Conservation (phyloP, 805 yeast species). For the Ogataea pini region DNA sequence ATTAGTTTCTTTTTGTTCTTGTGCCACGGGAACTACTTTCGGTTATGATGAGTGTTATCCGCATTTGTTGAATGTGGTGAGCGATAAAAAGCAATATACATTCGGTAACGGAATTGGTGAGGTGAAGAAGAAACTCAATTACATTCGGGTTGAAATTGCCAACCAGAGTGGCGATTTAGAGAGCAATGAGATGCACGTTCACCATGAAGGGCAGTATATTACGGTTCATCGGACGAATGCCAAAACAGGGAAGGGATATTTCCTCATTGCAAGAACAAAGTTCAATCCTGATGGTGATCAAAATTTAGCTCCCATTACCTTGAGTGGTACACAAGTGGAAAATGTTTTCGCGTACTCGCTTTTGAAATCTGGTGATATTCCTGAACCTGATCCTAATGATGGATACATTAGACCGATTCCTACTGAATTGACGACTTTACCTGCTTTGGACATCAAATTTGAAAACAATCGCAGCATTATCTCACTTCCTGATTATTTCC, state of each 20-base stretch:
- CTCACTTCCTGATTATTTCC: conserved; percentile 61
- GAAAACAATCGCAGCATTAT: conserved; percentile 51
- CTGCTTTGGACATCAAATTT: conserved; percentile 49
- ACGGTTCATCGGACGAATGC: conserved; percentile 87
- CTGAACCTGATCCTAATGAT: conserved; percentile 36
- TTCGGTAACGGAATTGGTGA: conserved; percentile 66
- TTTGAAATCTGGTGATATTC: conserved; percentile 53
- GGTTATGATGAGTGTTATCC: conserved; percentile 96
- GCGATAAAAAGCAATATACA: conserved; percentile 66
- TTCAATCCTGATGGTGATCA: conserved; percentile 56
- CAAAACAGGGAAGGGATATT: conserved; percentile 84
- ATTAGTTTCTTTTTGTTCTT: conserved; percentile 85
- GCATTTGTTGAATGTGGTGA: conserved; percentile 72
- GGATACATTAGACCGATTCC: conserved; percentile 62
- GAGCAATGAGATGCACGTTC: conserved; percentile 86
- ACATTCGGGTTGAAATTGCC: conserved; percentile 59
- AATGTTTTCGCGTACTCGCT: conserved; percentile 61
- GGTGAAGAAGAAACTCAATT: conserved; percentile 63
- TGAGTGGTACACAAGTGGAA: conserved; percentile 61
- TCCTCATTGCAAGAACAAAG: conserved; percentile 82
- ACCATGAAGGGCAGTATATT: conserved; percentile 89
- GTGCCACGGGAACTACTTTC: conserved; percentile 91
- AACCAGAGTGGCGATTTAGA: conserved; percentile 54
- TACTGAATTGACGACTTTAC: conserved; percentile 55
- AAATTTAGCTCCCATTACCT: conserved; percentile 52